A percentile compares a stretch with the other conserved stretches of the same genome.
phyloP scores from a whole-genome alignment of 2,329 filamentous ascomycete genomes.

The Hypoxylon sp. region DNA sequence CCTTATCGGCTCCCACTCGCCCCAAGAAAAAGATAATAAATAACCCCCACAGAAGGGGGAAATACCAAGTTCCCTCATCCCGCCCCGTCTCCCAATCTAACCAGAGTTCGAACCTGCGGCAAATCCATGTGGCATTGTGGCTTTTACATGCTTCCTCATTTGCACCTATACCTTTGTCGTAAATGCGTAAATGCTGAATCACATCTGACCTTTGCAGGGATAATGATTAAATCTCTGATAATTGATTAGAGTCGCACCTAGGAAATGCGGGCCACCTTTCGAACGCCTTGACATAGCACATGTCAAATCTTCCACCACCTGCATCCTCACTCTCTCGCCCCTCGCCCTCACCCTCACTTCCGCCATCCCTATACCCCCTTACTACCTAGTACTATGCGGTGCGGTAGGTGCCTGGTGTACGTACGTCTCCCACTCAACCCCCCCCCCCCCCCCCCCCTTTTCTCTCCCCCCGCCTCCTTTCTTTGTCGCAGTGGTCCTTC shows the following conservation, averaged over 20 bases:
- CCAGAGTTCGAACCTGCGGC: constrained; percentile 26
- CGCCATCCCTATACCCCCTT: constrained; percentile 1
- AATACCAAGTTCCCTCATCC: constrained; percentile 9
- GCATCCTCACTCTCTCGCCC: neutral
- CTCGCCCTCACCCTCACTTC: neutral
- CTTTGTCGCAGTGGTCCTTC: constrained; percentile 9
- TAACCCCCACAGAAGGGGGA: constrained; percentile 32
- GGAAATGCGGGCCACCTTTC: constrained; percentile 30
- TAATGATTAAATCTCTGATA: constrained; percentile 40
- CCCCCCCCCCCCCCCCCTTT: too few relatives aligned
- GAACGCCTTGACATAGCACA: constrained; percentile 26
- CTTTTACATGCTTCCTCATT: constrained; percentile 24
- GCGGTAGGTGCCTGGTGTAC: constrained; percentile 2
- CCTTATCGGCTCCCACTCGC: constrained; percentile 35
- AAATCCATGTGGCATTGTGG: constrained; percentile 45
- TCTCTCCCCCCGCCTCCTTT: too few relatives aligned
- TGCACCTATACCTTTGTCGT: constrained; percentile 1
- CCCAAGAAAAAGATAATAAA: neutral
- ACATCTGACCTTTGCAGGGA: constrained; percentile 30
- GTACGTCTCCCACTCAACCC: neutral
- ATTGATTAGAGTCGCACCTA: constrained; percentile 44
- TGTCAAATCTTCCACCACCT: constrained; percentile 34
- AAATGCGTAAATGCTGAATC: constrained; percentile 26
- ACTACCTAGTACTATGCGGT: constrained; percentile 4
- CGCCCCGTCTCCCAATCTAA: neutral